phyloP scores from a whole-genome alignment of 1,284 basidiomycete genomes.

The Sparassis latifolia region DNA sequence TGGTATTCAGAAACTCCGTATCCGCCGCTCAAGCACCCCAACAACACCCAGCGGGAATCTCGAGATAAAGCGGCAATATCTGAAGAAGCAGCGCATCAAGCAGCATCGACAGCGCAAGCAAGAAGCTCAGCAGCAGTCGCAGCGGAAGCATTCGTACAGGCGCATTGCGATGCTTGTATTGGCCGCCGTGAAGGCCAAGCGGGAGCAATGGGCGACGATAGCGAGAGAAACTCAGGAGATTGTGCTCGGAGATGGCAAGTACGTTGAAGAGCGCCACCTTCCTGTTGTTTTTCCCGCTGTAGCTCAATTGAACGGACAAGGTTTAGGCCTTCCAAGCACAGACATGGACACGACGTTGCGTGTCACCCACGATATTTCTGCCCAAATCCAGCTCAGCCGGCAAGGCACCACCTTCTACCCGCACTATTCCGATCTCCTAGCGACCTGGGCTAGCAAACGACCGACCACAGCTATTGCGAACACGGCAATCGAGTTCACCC shows the following conservation, averaged over 20 bases:
- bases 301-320: slow-evolving; percentile 17
- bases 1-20: slow-evolving; percentile 1
- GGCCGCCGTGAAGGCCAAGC: slow-evolving; percentile 13
- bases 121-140: slow-evolving; percentile 1
- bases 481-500: slow-evolving; percentile 25
- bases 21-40: slow-evolving; percentile 13
- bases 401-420: slow-evolving; percentile 37
- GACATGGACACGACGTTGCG: background rate
- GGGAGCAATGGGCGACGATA: slow-evolving; percentile 24
- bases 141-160: background rate
- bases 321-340: slow-evolving; percentile 1
- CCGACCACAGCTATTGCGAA: slow-evolving; percentile 10
- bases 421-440: slow-evolving; percentile 30
- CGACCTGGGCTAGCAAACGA: slow-evolving; percentile 24
- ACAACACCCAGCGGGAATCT: slow-evolving; percentile 11
- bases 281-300: slow-evolving; percentile 17
- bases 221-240: slow-evolving; percentile 36
- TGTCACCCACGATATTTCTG: slow-evolving; percentile 31
- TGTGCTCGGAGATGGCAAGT: slow-evolving; percentile 40
- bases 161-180: background rate
- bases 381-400: slow-evolving; percentile 30
- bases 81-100: slow-evolving; percentile 11
- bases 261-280: slow-evolving; percentile 31
- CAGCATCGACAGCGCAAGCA: background rate
- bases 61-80: slow-evolving; percentile 13